Evolutionary conservation across 2,329 filamentous ascomycete species (phyloP), one percentile per base, ranked within the genome.

Genomic region (Simplicillium aogashimaense): DNA sequence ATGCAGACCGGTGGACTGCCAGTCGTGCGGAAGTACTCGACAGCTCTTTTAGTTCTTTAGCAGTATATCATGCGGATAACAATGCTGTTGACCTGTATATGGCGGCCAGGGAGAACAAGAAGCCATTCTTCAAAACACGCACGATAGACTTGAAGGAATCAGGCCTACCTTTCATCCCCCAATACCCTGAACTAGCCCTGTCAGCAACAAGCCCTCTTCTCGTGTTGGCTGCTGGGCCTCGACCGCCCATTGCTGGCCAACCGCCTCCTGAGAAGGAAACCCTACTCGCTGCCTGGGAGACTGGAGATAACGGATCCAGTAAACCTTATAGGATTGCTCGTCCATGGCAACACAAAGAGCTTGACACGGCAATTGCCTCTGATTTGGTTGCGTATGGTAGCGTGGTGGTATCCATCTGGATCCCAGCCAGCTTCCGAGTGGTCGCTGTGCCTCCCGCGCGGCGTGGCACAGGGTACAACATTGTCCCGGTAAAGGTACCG

Each of bases 371-470:
- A 3, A 52, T 65, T 2, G 61, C 63, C 1, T 55, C 50, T 10
- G 54, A 57, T 14, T 52, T 66, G 2, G 52, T 52, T 3, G 58
- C 61, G 0, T 63, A 64, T 42, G 63, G 61, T 14, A 60, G 55
- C 41, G 51, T 59, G 1, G 57, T 59, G 6, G 58, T 64, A 1
- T 65, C 61, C 7, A 59, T 65, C 18, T 66, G 63, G 63, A 61
- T 64, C 35, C 60, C 61, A 0, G 60, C 63, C 4, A 54, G 47
- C 25, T 63, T 60, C 45, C 56, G 54, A 12, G 55, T 58, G 10
- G 50, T 63, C 7, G 52, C 54, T 1, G 50, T 52, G 8, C 46
- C n/a, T n/a, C 54, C 50, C 3, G 37, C 50, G 2, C 50, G 50
- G 2, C 54, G 54, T 2, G 45, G 44, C 1, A 20, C 38, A 2